A percentile compares a stretch with the other conserved stretches of the same genome.
phyloP scores from a whole-genome alignment of 2,329 filamentous ascomycete species.

The Xylariaceae sp. region DNA sequence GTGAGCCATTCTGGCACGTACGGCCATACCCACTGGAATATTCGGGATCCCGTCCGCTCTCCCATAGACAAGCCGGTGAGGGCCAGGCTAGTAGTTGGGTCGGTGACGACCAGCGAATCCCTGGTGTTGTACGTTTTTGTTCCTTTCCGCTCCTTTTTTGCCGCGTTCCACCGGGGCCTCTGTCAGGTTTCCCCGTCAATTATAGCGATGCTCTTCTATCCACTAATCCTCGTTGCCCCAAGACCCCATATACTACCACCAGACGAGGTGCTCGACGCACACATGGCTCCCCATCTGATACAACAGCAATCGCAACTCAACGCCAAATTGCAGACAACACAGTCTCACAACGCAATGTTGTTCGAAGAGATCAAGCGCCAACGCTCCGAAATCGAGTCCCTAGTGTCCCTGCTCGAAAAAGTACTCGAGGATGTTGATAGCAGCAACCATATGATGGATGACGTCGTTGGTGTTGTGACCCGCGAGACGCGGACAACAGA shows the following conservation, averaged over 20 bases:
- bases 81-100: constrained; percentile 34
- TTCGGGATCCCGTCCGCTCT: constrained; percentile 35
- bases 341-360: constrained; percentile 53
- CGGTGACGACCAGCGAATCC: constrained; percentile 36
- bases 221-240: neutral
- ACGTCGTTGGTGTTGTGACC: constrained; percentile 46
- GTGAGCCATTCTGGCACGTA: constrained; percentile 22
- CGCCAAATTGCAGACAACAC: constrained; percentile 52
- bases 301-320: constrained; percentile 54
- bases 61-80: constrained; percentile 33
- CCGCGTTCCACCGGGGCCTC: neutral
- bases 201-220: neutral
- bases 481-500: constrained; percentile 47
- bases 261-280: constrained; percentile 48
- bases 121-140: constrained; percentile 34
- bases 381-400: constrained; percentile 49
- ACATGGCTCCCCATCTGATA: constrained; percentile 50
- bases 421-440: constrained; percentile 52
- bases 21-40: constrained; percentile 33
- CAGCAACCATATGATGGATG: constrained; percentile 47
- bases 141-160: constrained; percentile 6
- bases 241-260: constrained; percentile 56
- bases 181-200: neutral
- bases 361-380: constrained; percentile 50
- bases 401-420: constrained; percentile 48